A percentile compares a stretch with the other conserved stretches of the same genome.
These are phyloP conservation scores for Chaetomium sp. DNA, from an alignment of 2,329 filamentous ascomycete genomes.

Conservation along the genomic window DNA sequence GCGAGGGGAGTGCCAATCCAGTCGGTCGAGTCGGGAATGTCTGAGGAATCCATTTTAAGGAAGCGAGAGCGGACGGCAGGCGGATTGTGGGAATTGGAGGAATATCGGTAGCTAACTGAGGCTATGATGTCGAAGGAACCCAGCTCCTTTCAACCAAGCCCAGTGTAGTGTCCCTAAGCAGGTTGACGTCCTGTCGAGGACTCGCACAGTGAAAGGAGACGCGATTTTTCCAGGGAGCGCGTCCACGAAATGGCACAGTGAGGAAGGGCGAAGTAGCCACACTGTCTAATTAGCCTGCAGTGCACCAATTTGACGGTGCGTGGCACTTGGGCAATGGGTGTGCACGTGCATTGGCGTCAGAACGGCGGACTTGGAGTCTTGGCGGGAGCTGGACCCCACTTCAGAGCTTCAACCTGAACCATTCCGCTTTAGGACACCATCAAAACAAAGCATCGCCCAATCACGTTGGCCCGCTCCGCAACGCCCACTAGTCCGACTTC, in stretches of 20 bases:
- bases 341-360: slow-evolving; percentile 23
- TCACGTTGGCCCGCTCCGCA: slow-evolving; percentile 9
- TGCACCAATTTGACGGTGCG: slow-evolving; percentile 2
- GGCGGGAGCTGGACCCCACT: slow-evolving; percentile 13
- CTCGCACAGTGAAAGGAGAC: not conserved
- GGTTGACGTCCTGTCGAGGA: not conserved
- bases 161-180: too few relatives aligned
- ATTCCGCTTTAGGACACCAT: slow-evolving; percentile 23
- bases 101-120: too few relatives aligned
- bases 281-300: not conserved
- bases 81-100: not conserved
- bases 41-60: slow-evolving; percentile 22
- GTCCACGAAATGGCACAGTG: not conserved
- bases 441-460: slow-evolving; percentile 24
- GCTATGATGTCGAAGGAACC: too few relatives aligned
- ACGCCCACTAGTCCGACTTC: slow-evolving; percentile 20
- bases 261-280: not conserved
- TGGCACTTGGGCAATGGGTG: not conserved
- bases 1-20: slow-evolving; percentile 68
- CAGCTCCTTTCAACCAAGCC: too few relatives aligned
- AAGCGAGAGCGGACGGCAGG: not conserved
- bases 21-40: slow-evolving; percentile 73
- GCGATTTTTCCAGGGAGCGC: not conserved
- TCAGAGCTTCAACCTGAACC: slow-evolving; percentile 10
- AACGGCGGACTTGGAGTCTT: not conserved